Evolutionary conservation across 352 stramenopile species (phyloP), one percentile per base, ranked within the genome.

Genomic region (Globisporangium barbulae): DNA sequence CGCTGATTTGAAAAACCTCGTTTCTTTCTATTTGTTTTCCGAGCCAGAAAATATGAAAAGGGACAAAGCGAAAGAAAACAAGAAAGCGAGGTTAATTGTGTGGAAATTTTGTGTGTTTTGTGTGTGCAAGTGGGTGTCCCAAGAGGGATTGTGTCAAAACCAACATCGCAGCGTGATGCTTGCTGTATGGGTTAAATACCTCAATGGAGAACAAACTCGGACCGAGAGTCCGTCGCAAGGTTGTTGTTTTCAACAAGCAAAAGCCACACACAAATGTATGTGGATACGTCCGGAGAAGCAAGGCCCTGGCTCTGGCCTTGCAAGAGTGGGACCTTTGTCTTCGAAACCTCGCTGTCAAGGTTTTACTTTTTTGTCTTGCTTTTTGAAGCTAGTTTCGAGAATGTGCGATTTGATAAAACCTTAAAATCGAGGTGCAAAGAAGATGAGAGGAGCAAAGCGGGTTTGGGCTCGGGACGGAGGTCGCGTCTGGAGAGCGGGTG

Each of bases 241-340:
- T 28, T 15, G 41, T 17, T 15, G 41, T n/a, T 6, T 21, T 22
- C 12, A 35, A 31, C 48, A 54, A 54, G 5, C 25, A 53, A 35
- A 31, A 35, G 4, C 8, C 17, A 15, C 17, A 21, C 35, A 19
- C 30, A 61, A 53, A 53, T 53, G 7, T 44, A 33, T 44, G 59
- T 59, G 48, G 37, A 64, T 64, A 64, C 48, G 59, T 64, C 59
- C 48, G 28, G 59, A 64, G 59, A 64, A 64, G 58, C 31, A 28
- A 15, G 45, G 17, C 58, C 42, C 47, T 12, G 44, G 48, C 50
- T 66, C 50, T 61, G 42, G 48, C 25, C 33, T 41, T 45, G 13
- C 10, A 28, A 60, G 10, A 54, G 42, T 54, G 52, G 52, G 31
- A 60, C 61, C 7, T 17, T 17, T 5, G 15, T 3, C 15, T 63